Percentiles rank a stretch among this genome's conserved stretches.
Conservation (phyloP, 768 basidiomycete species). For the Lepiota venenata region DNA sequence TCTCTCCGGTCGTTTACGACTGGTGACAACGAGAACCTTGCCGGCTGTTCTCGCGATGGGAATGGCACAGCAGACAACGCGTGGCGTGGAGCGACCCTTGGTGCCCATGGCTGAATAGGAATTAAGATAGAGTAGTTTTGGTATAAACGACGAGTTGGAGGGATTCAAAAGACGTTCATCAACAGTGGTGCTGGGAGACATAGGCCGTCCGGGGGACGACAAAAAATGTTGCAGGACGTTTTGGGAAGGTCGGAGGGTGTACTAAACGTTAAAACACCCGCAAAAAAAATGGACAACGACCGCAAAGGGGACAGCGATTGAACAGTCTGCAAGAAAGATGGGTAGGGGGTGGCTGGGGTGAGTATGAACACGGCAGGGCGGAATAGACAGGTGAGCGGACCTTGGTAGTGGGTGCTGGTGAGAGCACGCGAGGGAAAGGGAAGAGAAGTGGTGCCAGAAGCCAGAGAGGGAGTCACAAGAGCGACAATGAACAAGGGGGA, state of each 20-base stretch:
- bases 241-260: not conserved
- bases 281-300: not conserved
- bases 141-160: conserved; percentile 14
- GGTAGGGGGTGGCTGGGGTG: not conserved
- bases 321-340: not conserved
- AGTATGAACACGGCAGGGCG: not conserved
- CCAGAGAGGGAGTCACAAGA: conserved; percentile 18
- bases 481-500: conserved; percentile 15
- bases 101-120: conserved; percentile 40
- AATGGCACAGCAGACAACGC: conserved; percentile 89
- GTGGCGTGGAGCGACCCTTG: conserved; percentile 77
- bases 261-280: not conserved
- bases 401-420: conserved; percentile 18
- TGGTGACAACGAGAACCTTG: conserved; percentile 82
- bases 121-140: conserved; percentile 15
- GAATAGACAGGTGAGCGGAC: conserved; percentile 21
- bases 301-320: not conserved
- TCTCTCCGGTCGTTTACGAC: conserved; percentile 72
- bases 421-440: conserved; percentile 12
- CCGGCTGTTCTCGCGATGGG: conserved; percentile 71
- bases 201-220: conserved; percentile 20
- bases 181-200: conserved; percentile 19
- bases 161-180: conserved; percentile 28
- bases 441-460: conserved; percentile 9
- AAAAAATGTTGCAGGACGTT: conserved; percentile 16